Base-by-base conservation (phyloP, 2,329 filamentous ascomycete genomes). In the Aspergillus ochraceus region DNA sequence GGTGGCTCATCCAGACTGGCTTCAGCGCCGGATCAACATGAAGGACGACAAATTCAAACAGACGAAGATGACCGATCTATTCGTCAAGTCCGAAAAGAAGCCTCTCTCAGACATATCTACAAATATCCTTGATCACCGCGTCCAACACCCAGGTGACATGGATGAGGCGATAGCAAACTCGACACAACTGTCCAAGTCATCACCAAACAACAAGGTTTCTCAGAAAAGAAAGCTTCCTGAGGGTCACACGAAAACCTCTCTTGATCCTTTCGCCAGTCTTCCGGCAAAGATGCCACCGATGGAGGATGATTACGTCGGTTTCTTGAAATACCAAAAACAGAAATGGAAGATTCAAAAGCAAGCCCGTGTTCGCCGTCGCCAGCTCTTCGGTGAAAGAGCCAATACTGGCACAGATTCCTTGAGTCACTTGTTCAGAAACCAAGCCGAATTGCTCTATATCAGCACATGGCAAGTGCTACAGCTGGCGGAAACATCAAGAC, bases 261-360 rank as follows among this genome's bases (percentile, higher is more conserved):
- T 84, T 0, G 91, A 98, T 71, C 92, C 92, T 0, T 96, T 92
- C 75, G 88, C 92, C 29, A 86, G 86, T 24, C 82, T 99, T 14
- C 95, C 95, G 0, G 86, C 89, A 61, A 84, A 86, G 47, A 96
- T 97, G 90, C 94, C 95, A 1, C 86, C 85, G 24, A 90, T 95
- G 20, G 90, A 88, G 0, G 87, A 95, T 52, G 90, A 99, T 75
- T 99, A 99, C 67, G 80, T 86, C 19, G 91, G 86, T 0, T 99
- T 96, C 81, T 76, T 99, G 55, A 84, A 90, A 70, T 98, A 98
- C 70, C 95, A 99, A 74, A 99, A 99, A 77, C 87, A 93, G 79
- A 99, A 99, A 77, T 99, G 95, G 95, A 97, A 94, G 79, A 89
- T 98, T 42, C 95, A 99, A 74, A 96, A 92, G 71, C 90, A 96